phyloP scores from a whole-genome alignment of 441 rosid genomes.

The Macaranga tanarius region DNA sequence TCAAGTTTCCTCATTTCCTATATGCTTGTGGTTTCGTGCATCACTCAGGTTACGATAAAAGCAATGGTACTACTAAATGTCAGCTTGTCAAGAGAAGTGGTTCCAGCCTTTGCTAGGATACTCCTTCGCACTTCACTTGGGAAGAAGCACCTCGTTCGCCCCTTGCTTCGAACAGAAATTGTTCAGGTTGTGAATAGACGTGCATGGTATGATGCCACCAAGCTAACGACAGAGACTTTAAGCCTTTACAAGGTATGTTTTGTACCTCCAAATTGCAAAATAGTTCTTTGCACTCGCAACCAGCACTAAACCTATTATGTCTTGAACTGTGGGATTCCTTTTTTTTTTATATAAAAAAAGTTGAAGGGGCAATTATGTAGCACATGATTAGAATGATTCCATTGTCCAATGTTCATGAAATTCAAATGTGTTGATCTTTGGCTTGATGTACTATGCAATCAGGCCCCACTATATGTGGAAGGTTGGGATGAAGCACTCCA shows the following conservation, averaged over 20 bases:
- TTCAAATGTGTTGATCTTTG: conserved; percentile 8
- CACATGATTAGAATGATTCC: background rate
- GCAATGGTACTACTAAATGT: conserved; percentile 77
- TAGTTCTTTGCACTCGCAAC: background rate
- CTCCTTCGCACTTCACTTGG: conserved; percentile 86
- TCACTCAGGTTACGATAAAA: conserved; percentile 51
- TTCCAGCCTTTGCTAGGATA: conserved; percentile 90
- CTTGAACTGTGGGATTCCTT: background rate
- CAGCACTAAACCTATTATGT: background rate
- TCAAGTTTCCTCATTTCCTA: too few species aligned
- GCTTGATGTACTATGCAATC: conserved; percentile 17
- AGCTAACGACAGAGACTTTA: conserved; percentile 78
- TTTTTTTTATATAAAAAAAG: background rate
- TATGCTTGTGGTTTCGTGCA: background rate
- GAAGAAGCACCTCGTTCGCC: conserved; percentile 91
- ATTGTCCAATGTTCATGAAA: background rate
- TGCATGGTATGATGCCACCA: conserved; percentile 90
- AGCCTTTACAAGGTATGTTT: conserved; percentile 76
- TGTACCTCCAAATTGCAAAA: background rate
- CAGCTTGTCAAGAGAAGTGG: conserved; percentile 90
- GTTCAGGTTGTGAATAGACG: conserved; percentile 90
- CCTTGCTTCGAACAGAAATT: conserved; percentile 83
- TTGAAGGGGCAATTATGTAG: background rate
- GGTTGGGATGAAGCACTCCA: conserved; percentile 99
- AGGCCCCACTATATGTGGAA: conserved; percentile 84